Evolutionary conservation across 1,284 basidiomycete species (phyloP).

Genomic region (Cryptococcus jaspeensis): DNA sequence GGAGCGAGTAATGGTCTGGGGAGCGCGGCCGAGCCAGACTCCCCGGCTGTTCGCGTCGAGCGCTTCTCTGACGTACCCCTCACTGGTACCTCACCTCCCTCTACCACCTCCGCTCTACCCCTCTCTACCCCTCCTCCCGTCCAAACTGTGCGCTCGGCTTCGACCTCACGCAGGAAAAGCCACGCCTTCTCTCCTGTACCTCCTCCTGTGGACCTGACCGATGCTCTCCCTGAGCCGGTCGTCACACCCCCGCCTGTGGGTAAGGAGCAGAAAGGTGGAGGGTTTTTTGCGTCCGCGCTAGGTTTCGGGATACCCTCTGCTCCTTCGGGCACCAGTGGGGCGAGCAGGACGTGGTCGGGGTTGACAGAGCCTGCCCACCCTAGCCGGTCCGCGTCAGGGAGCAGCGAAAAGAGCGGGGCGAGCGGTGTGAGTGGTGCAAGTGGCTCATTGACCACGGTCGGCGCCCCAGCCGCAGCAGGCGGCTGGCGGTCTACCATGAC

Average conservation of each 20-base stretch:
- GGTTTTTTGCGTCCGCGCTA: conserved; percentile 27
- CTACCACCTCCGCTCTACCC: background rate
- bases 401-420: too few species aligned
- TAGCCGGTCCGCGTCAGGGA: too few species aligned
- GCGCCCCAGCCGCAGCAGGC: too few species aligned
- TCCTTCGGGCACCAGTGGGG: too few species aligned
- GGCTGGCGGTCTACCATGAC: conserved; percentile 42
- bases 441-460: too few species aligned
- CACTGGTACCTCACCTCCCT: conserved; percentile 4
- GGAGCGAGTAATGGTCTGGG: too few species aligned
- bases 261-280: conserved; percentile 9
- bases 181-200: conserved; percentile 15
- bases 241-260: conserved; percentile 16
- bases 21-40: too few species aligned
- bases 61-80: conserved; percentile 23
- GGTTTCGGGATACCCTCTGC: conserved; percentile 21
- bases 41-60: conserved; percentile 5
- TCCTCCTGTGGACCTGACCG: conserved; percentile 18
- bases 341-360: too few species aligned
- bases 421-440: background rate
- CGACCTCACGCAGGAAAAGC: background rate
- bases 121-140: background rate
- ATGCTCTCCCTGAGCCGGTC: conserved; percentile 18
- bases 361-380: too few species aligned
- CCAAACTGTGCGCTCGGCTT: too few species aligned